Evolutionary conservation across 2,329 filamentous ascomycete genomes (phyloP).

Genomic region (Phaeosphaeria sp.): DNA sequence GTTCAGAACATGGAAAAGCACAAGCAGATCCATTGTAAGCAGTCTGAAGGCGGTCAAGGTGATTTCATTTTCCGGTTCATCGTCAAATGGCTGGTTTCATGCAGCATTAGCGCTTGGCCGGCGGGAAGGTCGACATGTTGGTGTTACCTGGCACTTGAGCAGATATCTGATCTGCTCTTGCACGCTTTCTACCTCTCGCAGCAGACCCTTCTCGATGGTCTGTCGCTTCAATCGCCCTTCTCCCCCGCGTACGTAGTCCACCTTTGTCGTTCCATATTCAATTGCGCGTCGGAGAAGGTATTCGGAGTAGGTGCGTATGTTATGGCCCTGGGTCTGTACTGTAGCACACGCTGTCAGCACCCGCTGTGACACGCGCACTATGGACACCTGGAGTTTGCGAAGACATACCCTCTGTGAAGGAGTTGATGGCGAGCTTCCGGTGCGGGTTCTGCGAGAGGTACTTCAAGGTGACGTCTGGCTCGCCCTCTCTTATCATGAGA

Average conservation of each 20-base stretch:
- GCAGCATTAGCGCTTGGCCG: conserved; percentile 1
- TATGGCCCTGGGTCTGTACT: conserved; percentile 95
- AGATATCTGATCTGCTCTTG: conserved; percentile 87
- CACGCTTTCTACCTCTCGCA: conserved; percentile 89
- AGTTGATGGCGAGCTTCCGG: conserved; percentile 83
- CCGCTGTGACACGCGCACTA: background rate
- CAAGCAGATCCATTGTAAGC: conserved; percentile 85
- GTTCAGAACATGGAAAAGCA: conserved; percentile 93
- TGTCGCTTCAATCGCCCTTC: conserved; percentile 85
- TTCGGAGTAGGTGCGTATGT: conserved; percentile 88
- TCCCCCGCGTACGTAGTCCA: conserved; percentile 86
- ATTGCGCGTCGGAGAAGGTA: conserved; percentile 85
- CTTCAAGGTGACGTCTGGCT: conserved; percentile 83
- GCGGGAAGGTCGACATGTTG: background rate
- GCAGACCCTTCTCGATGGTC: conserved; percentile 86
- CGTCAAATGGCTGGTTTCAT: conserved; percentile 73
- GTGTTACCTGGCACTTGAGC: conserved; percentile 83
- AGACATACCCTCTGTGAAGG: conserved; percentile 84
- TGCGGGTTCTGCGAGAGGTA: conserved; percentile 81
- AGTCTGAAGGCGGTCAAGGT: conserved; percentile 92
- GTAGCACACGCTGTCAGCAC: conserved; percentile 56
- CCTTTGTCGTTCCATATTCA: conserved; percentile 82
- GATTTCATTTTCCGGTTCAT: conserved; percentile 95
- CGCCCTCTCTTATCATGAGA: conserved; percentile 95
- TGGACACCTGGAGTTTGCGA: no score